phyloP scores from a whole-genome alignment of 73 alveolate species.

The Symbiodinium natans region DNA sequence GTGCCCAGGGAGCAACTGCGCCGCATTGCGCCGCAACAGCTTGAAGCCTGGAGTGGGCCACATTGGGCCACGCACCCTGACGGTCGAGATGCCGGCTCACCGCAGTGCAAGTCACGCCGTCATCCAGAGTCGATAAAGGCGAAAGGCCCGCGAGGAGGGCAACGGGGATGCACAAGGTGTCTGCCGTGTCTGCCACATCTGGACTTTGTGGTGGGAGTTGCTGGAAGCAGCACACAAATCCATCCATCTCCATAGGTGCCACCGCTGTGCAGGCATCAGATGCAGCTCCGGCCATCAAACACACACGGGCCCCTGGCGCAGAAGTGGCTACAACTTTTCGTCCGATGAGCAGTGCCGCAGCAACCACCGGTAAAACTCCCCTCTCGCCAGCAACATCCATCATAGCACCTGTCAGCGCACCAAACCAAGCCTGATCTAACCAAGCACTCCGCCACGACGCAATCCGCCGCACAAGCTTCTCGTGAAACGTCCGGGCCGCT shows the following conservation, averaged over 20 bases:
- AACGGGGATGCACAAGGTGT: not conserved
- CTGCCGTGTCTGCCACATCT: not conserved
- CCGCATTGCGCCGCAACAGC: not conserved
- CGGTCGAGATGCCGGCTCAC: conserved; percentile 55
- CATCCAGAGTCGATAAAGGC: not conserved
- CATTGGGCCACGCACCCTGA: not conserved
- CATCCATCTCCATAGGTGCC: not conserved
- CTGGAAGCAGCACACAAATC: conserved; percentile 9
- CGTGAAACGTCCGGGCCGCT: conserved; percentile 44
- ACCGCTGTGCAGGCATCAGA: not conserved
- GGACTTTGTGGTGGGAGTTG: not conserved
- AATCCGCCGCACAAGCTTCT: conserved; percentile 67
- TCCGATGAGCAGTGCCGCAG: conserved; percentile 39
- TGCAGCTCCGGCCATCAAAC: not conserved
- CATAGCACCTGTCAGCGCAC: conserved; percentile 60
- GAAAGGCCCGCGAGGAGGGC: not conserved
- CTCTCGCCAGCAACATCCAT: conserved; percentile 26
- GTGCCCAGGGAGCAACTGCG: not conserved
- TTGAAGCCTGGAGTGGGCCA: not conserved
- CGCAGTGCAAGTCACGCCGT: not conserved
- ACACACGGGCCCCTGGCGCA: conserved; percentile 10
- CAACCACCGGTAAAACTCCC: not conserved
- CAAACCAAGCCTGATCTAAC: conserved; percentile 70
- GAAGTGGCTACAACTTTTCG: conserved; percentile 22
- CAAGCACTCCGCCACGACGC: conserved; percentile 65